A percentile compares a stretch with the other conserved stretches of the same genome.
Evolutionary conservation across 192 early-diverging fungal species (phyloP).

Genomic region (Backusella australiensis): DNA sequence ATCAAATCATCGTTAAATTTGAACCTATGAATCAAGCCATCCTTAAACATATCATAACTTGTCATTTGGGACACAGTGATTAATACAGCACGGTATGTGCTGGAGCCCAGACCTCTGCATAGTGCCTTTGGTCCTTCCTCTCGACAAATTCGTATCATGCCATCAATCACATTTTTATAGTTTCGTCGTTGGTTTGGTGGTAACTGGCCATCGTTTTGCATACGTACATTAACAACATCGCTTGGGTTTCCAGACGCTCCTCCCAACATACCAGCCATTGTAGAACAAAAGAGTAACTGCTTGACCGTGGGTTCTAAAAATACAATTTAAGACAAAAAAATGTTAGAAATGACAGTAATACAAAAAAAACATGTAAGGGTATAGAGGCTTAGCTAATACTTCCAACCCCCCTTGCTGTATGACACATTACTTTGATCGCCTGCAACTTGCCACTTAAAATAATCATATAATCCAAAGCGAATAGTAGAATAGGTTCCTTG

Average conservation of each 20-base stretch:
- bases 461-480: constrained; percentile 76
- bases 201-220: constrained; percentile 79
- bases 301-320: constrained; percentile 30
- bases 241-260: constrained; percentile 74
- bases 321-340: neutral
- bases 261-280: constrained; percentile 52
- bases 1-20: constrained; percentile 62
- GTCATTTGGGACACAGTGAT: constrained; percentile 73
- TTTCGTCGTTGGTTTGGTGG: constrained; percentile 61
- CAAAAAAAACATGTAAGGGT: neutral
- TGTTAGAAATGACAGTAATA: neutral
- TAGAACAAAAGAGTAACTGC: constrained; percentile 44
- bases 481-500: constrained; percentile 81
- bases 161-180: constrained; percentile 77
- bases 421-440: constrained; percentile 48
- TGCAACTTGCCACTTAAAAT: constrained; percentile 55
- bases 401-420: neutral
- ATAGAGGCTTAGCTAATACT: neutral
- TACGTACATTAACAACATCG: constrained; percentile 76
- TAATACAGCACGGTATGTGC: constrained; percentile 85
- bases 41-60: constrained; percentile 79
- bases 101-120: constrained; percentile 89
- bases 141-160: constrained; percentile 68
- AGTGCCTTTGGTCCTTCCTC: constrained; percentile 75
- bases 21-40: constrained; percentile 54